phyloP scores from a whole-genome alignment of 2,329 filamentous ascomycete genomes.

The Endocalyx cinctus region DNA sequence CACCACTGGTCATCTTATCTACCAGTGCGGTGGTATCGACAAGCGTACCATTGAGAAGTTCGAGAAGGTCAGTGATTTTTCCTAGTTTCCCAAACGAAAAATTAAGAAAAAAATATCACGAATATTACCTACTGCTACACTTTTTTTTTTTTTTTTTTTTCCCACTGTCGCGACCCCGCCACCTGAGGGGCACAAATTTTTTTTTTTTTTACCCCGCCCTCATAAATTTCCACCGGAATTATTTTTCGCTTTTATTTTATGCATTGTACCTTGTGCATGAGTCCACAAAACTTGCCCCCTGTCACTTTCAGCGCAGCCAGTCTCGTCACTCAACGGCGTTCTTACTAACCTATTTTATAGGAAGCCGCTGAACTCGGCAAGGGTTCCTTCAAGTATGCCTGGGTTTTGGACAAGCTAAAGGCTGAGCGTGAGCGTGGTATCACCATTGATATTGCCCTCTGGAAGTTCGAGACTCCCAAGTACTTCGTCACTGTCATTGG shows the following conservation, averaged over 20 bases:
- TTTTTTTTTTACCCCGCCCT: conserved; percentile 25
- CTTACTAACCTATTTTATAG: conserved; percentile 43
- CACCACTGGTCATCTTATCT: conserved; percentile 87
- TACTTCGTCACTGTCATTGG: conserved; percentile 98
- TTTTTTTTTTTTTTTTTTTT: conserved; percentile 20
- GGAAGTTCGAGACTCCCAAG: conserved; percentile 99
- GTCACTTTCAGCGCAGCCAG: too few relatives aligned
- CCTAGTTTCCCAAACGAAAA: too few relatives aligned
- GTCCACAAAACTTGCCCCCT: too few relatives aligned
- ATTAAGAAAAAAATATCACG: too few relatives aligned
- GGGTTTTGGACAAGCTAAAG: conserved; percentile 99
- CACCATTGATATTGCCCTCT: conserved; percentile 99
- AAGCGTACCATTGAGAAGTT: conserved; percentile 99
- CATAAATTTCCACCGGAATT: conserved; percentile 11
- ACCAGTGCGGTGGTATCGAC: conserved; percentile 99
- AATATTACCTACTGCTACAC: too few relatives aligned
- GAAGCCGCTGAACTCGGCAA: conserved; percentile 99
- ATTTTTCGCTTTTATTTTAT: too few relatives aligned
- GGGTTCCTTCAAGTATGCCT: conserved; percentile 99
- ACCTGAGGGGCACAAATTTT: conserved; percentile 26
- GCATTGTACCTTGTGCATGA: too few relatives aligned
- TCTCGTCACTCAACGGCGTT: too few relatives aligned
- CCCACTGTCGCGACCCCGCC: conserved; percentile 10
- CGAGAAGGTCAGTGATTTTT: conserved; percentile 81
- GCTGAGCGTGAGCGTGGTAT: conserved; percentile 99